Evolutionary conservation across 352 stramenopile genomes (phyloP), one percentile per base, ranked within the genome.

Genomic region (Thraustochytrium striatum): DNA sequence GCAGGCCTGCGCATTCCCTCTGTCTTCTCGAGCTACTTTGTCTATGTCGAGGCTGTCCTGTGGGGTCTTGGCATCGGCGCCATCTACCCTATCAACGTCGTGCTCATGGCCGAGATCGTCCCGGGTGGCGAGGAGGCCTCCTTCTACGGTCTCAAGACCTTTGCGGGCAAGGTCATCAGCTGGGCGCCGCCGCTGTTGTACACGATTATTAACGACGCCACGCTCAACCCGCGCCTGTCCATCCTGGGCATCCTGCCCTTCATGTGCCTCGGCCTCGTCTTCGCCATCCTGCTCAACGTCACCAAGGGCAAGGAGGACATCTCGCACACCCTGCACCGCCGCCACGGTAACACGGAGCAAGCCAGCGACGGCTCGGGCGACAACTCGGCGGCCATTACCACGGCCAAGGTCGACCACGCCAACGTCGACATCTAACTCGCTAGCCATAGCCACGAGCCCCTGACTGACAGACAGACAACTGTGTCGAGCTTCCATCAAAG

Each of bases 191-290:
- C 68, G 16, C 21, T 72, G 0, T 11, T 75, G 25, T 75, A 65
- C 53, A 75, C 68, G 2, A 30, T 75, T 43, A 75, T 75, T 32
- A 75, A 75, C 53, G 68, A 75, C n/a, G 39, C 68, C 36, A 28
- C n/a, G 35, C 39, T 69, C 30, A 44, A 75, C 53, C 43, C 43
- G 44, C 28, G 38, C 0, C 41, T 72, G n/a, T 38, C 9, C 39
- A 47, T 75, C 9, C 68, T 41, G 11, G 53, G 32, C 13, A 41
- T 75, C 25, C 47, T 59, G 2, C 53, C 53, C 25, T 75, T 75
- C 39, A 19, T 65, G 19, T 30, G 28, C 9, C 21, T 75, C 25
- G 68, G 53, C 13, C 28, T 0, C 16, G 36, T 75, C 39, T 30
- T 52, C 25, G 53, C 68, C 39, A 44, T 69, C 35, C 59, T 75